Evolutionary conservation across 2,329 filamentous ascomycete species (phyloP).

Genomic region (Trichophyton equinum): DNA sequence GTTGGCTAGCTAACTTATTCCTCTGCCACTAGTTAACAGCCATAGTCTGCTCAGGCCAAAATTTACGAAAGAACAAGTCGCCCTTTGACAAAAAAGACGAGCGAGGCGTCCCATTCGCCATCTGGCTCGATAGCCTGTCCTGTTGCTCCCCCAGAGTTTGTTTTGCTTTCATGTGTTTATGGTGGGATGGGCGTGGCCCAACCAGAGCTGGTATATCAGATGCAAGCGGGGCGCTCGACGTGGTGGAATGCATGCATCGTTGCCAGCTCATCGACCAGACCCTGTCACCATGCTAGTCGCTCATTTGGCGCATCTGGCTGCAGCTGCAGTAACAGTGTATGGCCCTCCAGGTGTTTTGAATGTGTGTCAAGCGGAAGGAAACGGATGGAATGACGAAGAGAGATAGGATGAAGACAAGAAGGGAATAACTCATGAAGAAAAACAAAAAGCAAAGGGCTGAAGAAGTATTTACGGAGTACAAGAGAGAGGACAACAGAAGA

Average conservation of each 20-base stretch:
- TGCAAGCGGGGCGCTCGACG: conserved; percentile 4
- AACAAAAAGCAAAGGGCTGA: not conserved
- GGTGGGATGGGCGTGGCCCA: conserved; percentile 3
- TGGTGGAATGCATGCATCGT: conserved; percentile 14
- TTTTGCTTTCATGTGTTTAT: conserved; percentile 4
- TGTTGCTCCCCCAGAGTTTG: not conserved
- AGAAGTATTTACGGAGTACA: not conserved
- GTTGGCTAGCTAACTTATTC: not conserved
- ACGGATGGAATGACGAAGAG: not conserved
- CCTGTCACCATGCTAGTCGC: conserved; percentile 10
- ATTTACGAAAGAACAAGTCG: not conserved
- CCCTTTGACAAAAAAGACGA: not conserved
- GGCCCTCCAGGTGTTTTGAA: not conserved
- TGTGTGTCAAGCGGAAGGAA: not conserved
- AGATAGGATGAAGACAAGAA: not conserved
- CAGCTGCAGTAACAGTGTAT: conserved; percentile 1
- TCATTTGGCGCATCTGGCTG: conserved; percentile 11
- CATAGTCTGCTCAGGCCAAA: not conserved
- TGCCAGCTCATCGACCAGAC: conserved; percentile 17
- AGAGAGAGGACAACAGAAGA: not conserved
- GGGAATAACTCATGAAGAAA: not conserved
- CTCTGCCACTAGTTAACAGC: not conserved
- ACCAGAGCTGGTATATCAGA: not conserved
- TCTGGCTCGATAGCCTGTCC: not conserved
- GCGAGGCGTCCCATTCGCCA: not conserved